Evolutionary conservation across 805 yeast species (phyloP).

Genomic region (Pichia gijzeniarum): DNA sequence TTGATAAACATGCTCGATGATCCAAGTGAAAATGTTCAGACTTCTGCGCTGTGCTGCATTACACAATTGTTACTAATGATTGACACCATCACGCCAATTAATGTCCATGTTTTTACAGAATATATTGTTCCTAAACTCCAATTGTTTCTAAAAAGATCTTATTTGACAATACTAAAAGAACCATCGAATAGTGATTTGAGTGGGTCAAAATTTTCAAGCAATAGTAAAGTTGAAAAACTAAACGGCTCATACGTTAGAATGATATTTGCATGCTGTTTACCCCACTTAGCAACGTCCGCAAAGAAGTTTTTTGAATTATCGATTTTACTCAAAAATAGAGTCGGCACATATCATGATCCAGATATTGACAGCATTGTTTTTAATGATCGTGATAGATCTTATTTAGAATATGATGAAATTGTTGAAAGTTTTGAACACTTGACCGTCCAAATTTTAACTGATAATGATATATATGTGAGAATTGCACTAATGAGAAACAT

Average conservation of each 20-base stretch:
- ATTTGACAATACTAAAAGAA: slow-evolving; percentile 15
- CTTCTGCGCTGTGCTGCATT: slow-evolving; percentile 55
- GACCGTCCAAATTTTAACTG: slow-evolving; percentile 62
- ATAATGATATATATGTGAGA: slow-evolving; percentile 57
- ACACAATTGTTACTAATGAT: slow-evolving; percentile 65
- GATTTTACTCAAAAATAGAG: slow-evolving; percentile 36
- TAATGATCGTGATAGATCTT: slow-evolving; percentile 29
- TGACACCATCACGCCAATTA: slow-evolving; percentile 62
- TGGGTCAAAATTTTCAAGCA: neutral
- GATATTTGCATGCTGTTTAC: slow-evolving; percentile 66
- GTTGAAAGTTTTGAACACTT: slow-evolving; percentile 57
- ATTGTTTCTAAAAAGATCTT: slow-evolving; percentile 34
- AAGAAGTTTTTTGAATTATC: slow-evolving; percentile 58
- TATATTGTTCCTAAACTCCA: slow-evolving; percentile 69
- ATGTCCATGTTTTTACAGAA: slow-evolving; percentile 72
- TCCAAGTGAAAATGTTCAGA: slow-evolving; percentile 55
- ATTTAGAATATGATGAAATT: slow-evolving; percentile 38
- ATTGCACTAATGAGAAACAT: slow-evolving; percentile 64
- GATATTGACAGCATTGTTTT: slow-evolving; percentile 36
- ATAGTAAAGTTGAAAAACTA: neutral
- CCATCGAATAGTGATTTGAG: neutral
- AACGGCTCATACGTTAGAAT: slow-evolving; percentile 44
- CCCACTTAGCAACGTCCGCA: slow-evolving; percentile 62
- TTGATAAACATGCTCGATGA: slow-evolving; percentile 69
- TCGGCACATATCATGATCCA: slow-evolving; percentile 31